Evolutionary conservation across 1,139 yeast species (phyloP).

Genomic region (Hansenula sp.): DNA sequence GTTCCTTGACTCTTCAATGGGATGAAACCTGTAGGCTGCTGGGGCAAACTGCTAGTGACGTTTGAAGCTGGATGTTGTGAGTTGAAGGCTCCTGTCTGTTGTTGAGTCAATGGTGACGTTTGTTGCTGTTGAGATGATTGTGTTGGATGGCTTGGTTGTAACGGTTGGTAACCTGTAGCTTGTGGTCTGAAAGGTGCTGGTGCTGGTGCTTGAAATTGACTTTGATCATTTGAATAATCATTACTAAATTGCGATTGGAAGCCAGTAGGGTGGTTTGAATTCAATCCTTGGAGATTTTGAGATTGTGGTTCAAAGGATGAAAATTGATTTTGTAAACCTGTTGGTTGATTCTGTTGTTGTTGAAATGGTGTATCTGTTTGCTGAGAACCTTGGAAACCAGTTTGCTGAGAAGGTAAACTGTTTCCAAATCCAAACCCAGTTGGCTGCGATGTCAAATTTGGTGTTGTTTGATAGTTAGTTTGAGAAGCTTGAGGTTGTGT

Average conservation of each 20-base stretch:
- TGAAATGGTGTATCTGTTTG: slow-evolving; percentile 8
- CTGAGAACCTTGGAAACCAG: not conserved
- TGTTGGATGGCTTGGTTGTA: slow-evolving; percentile 6
- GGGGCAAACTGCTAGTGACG: slow-evolving; percentile 13
- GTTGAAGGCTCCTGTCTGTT: slow-evolving; percentile 5
- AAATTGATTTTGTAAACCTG: slow-evolving; percentile 14
- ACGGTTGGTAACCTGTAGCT: slow-evolving; percentile 25
- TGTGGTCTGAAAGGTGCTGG: slow-evolving; percentile 19
- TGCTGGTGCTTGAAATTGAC: too few relatives aligned
- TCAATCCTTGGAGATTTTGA: slow-evolving; percentile 30
- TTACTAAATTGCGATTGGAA: slow-evolving; percentile 7
- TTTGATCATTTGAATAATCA: too few relatives aligned
- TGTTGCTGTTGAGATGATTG: slow-evolving; percentile 1
- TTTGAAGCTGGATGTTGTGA: not conserved
- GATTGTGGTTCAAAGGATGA: slow-evolving; percentile 27
- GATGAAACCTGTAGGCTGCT: slow-evolving; percentile 30
- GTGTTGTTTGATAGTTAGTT: slow-evolving; percentile 24
- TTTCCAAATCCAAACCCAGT: slow-evolving; percentile 26
- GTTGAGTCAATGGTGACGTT: slow-evolving; percentile 4
- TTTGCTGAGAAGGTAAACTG: not conserved
- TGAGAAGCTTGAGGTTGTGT: slow-evolving; percentile 2
- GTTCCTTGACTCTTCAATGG: slow-evolving; percentile 24
- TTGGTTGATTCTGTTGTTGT: slow-evolving; percentile 23
- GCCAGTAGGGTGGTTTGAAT: slow-evolving; percentile 27
- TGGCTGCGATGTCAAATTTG: slow-evolving; percentile 27